Evolutionary conservation across 2,329 filamentous ascomycete genomes (phyloP), one percentile per base, ranked within the genome.

Genomic region (Diaporthe sp.): DNA sequence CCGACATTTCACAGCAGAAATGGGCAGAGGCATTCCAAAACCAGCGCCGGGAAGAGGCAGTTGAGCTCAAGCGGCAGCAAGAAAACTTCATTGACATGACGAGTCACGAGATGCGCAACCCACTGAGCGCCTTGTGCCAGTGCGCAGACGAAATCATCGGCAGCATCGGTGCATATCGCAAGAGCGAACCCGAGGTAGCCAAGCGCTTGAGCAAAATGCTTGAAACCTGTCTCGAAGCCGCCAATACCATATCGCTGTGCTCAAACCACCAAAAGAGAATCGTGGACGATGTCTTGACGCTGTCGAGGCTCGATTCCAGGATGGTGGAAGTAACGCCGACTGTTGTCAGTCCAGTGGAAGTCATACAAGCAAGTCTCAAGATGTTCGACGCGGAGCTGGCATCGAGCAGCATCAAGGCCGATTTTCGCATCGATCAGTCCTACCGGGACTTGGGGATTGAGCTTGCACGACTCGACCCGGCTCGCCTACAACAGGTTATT

Each of bases 1-100:
- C 94, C 0, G 94, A 97, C 79, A 97, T 97, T 77, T 95, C 93
- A 25, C 90, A 93, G 71, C 94, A 97, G 81, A 97, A 97, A 81
- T 93, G 92, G 87, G 94, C 94, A 1, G 94, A 97, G 82, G 92
- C 92, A 61, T 91, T 95, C 44, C 94, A 97, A 81, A 94, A 90
- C 78, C 89, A 92, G 58, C 91, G 94, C 73, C 93, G 94, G 79
- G 91, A 96, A 79, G 94, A 97, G 81, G 95, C 94, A 0, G 90
- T 96, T 2, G 93, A 96, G 80, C 87, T 95, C 75, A 97, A 97
- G 82, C 87, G 91, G 32, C 91, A 93, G 76, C 89, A 92, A 77
- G 90, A 91, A 78, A 93, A 93, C 77, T 94, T 94, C 79, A 93
- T 94, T 77, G 92, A 94, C 78, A 93, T 94, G 71, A 94, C 92